Evolutionary conservation across 306 rosid species (phyloP).

Genomic region (cucumber (Cucumis sativus)): Cucumber_9930_V3 NC_026660.2:3638501-3639000

Average conservation of each 20-base stretch:
- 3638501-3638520: background rate
- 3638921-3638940: background rate
- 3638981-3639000: background rate
- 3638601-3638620: background rate
- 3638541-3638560: background rate
- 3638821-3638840: slow-evolving; percentile 26
- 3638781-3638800: slow-evolving; percentile 77
- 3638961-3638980: background rate
- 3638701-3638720: slow-evolving; percentile 14
- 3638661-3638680: background rate
- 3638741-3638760: slow-evolving; percentile 97
- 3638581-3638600: background rate
- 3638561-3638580: background rate
- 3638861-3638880: background rate
- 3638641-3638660: background rate
- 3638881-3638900: background rate
- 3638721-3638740: slow-evolving; percentile 95
- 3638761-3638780: slow-evolving; percentile 79
- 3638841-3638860: slow-evolving; percentile 41
- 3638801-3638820: slow-evolving; percentile 77
- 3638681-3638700: background rate
- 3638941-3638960: background rate
- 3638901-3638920: background rate
- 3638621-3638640: background rate
- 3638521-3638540: background rate